Evolutionary conservation across 768 basidiomycete genomes (phyloP), one percentile per base, ranked within the genome.

Genomic region (Hydnomerulius pinastri): DNA sequence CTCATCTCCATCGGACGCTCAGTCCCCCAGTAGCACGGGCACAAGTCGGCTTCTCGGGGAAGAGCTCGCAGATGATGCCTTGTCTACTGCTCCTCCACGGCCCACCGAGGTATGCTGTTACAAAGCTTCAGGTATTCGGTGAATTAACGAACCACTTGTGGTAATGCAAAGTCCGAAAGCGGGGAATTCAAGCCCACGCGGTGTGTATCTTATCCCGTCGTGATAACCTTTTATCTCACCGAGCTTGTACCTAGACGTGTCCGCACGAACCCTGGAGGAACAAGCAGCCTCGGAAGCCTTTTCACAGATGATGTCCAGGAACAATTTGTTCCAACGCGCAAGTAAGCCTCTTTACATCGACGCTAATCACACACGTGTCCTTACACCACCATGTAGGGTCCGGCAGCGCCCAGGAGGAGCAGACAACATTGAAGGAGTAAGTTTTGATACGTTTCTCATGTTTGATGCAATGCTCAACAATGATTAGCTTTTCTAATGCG

Each of bases 241-340:
- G 17, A 5, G 35, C 12, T 11, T 3, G n/a, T n/a, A n/a, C 38
- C 12, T 36, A 72, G 71, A 44, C 71, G 71, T n/a, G 63, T 68
- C 33, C 65, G 72, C 41, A 63, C 64, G 28, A 43, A 6, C 12
- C 68, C 68, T 5, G 71, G 71, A 4, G 71, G 72, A 4, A 23
- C 32, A 20, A 57, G 57, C 28, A 68, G 55, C 38, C 51, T 71
- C 4, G 64, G 46, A 44, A 49, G 29, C 21, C 69, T 87, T 35
- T 86, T 82, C 74, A 76, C 73, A 28, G 48, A 68, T 0, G 75
- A 75, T 7, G 67, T 56, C 12, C 28, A 57, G 17, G 71, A 77
- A 21, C 73, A 76, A 48, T 89, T 86, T 64, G 80, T 82, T 57
- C 87, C 87, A 4, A 86, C 86, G 15, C 82, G 87, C 59, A 78